Base-by-base conservation (phyloP, 306 rosid genomes). In the Fragaria nilgerrensis region DNA sequence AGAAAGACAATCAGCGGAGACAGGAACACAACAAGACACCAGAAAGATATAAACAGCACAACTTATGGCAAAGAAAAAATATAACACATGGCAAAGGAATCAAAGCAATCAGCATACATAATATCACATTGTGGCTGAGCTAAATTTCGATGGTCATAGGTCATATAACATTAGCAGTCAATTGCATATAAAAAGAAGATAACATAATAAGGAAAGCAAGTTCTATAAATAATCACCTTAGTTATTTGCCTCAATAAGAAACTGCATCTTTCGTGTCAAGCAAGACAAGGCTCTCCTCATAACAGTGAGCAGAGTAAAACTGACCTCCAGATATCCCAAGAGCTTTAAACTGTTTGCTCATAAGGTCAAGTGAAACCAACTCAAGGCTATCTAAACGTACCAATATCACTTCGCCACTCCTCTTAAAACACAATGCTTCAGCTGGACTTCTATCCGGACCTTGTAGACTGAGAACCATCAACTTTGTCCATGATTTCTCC, bases 391-490 rank as follows among this genome's bases (percentile, higher is more conserved):
- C 44, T 17, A 1, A 15, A 34, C 50, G 75, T 41, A 72, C 56
- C 27, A 72, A 20, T 5, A 72, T 2, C 39, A 72, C 63, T 72
- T 72, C 75, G 29, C 63, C 47, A 4, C 1, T 50, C 62, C n/a
- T 72, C 61, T 47, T 49, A 32, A 72, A 72, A 72, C 47, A 72
- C 29, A n/a, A 27, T 4, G 75, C 29, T 29, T 29, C 29, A 29
- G 63, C 17, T 13, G 3, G 0, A 29, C 68, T 29, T 5, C 9
- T 29, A 0, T 27, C 15, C 8, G 2, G 44, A 32, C 6, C 29
- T 29, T 29, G 29, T 29, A 29, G 29, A 29, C 29, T 29, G 29
- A 29, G 29, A 29, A 29, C 29, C 29, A 29, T 1, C 29, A 29
- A 29, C 29, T 29, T 29, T 29, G 29, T 29, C 29, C 29, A 29